These are phyloP conservation scores for Apiospora rasikravindrae DNA, from an alignment of 2,329 filamentous ascomycete genomes.

Conservation along the genomic window DNA sequence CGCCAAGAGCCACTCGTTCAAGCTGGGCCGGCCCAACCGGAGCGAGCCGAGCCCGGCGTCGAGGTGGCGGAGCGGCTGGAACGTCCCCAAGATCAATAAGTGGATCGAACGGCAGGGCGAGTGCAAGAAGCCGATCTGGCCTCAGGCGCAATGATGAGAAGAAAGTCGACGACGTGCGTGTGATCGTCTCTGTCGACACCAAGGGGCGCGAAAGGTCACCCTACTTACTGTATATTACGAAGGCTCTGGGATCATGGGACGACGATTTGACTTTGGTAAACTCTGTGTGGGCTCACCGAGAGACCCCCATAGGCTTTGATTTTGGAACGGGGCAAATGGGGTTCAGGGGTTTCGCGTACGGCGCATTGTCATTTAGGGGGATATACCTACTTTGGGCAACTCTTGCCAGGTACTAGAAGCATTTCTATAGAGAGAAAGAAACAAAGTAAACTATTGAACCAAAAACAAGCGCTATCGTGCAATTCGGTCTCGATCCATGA, in stretches of 20 bases:
- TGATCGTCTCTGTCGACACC: too few species aligned
- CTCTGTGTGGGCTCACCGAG: not conserved
- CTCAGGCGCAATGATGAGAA: not conserved
- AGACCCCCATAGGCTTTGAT: not conserved
- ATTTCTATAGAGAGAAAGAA: not conserved
- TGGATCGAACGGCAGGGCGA: slow-evolving; percentile 46
- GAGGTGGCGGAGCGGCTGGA: slow-evolving; percentile 47
- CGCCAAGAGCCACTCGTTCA: slow-evolving; percentile 41
- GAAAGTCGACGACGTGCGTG: not conserved
- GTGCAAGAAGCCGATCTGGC: slow-evolving; percentile 34
- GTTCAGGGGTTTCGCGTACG: not conserved
- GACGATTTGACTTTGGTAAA: not conserved
- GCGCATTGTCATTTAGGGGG: not conserved
- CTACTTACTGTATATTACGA: not conserved
- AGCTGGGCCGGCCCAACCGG: slow-evolving; percentile 45
- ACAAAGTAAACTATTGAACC: not conserved
- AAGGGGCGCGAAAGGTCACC: too few species aligned
- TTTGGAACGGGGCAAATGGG: not conserved
- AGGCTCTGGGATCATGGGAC: not conserved
- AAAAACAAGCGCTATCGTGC: not conserved
- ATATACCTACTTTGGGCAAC: not conserved
- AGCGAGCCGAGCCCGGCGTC: slow-evolving; percentile 36
- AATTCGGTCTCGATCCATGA: not conserved
- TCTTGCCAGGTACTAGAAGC: not conserved
- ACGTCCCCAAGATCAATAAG: slow-evolving; percentile 44